phyloP scores from a whole-genome alignment of 2,329 filamentous ascomycete genomes.

The Pseudocercospora fijiensis region DNA sequence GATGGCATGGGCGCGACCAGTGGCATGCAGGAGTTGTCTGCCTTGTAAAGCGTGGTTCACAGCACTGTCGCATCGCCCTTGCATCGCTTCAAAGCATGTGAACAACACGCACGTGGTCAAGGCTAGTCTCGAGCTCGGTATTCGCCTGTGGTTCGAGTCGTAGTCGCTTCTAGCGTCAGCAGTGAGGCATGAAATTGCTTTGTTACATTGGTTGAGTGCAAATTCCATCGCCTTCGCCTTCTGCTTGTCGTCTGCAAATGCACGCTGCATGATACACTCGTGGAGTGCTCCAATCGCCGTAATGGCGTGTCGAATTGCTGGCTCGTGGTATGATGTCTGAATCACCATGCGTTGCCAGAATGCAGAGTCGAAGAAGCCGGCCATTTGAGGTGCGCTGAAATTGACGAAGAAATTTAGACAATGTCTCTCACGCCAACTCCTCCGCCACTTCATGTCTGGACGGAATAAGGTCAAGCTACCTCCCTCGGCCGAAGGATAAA shows the following conservation, averaged over 20 bases:
- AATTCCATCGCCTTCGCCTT: constrained; percentile 37
- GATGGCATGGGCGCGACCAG: constrained; percentile 21
- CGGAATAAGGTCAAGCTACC: constrained; percentile 24
- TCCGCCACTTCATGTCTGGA: constrained; percentile 35
- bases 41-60: constrained; percentile 38
- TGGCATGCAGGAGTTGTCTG: constrained; percentile 32
- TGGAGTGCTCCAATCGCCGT: constrained; percentile 38
- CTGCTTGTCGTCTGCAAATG: constrained; percentile 34
- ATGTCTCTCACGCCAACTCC: constrained; percentile 37
- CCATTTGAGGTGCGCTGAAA: constrained; percentile 42
- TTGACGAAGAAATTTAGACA: constrained; percentile 38
- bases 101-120: constrained; percentile 38
- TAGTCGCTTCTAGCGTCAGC: constrained; percentile 23
- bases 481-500: constrained; percentile 15
- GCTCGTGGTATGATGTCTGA: constrained; percentile 37
- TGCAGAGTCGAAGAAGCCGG: constrained; percentile 37
- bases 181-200: constrained; percentile 35
- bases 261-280: constrained; percentile 37
- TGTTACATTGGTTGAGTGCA: constrained; percentile 37
- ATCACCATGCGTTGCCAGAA: constrained; percentile 39
- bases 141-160: constrained; percentile 21
- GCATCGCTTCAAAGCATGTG: constrained; percentile 39
- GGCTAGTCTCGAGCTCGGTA: constrained; percentile 31
- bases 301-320: constrained; percentile 37
- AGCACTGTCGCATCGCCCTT: constrained; percentile 38